A percentile compares a stretch with the other conserved stretches of the same genome.
phyloP scores from a whole-genome alignment of 1,284 basidiomycete genomes.

The Waitea zeae region DNA sequence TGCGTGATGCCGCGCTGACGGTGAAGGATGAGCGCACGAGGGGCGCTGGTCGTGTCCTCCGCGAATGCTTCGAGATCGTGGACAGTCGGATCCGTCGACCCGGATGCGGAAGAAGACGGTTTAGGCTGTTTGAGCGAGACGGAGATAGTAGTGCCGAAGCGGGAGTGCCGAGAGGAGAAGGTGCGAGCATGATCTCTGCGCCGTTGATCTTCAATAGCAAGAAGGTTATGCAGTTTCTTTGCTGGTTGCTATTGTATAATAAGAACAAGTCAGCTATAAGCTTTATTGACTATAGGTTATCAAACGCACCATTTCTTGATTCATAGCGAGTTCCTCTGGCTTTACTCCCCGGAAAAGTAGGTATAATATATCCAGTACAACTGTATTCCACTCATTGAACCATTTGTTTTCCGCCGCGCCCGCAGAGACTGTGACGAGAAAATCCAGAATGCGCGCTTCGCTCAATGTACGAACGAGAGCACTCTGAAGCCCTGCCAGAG shows the following conservation, averaged over 20 bases:
- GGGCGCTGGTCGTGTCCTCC: conserved; percentile 2
- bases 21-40: conserved; percentile 59
- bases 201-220: conserved; percentile 51
- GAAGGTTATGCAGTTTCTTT: conserved; percentile 48
- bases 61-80: conserved; percentile 9
- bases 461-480: conserved; percentile 57
- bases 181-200: conserved; percentile 40
- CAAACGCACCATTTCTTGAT: conserved; percentile 48
- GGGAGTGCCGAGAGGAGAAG: conserved; percentile 71
- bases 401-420: conserved; percentile 59
- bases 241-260: conserved; percentile 56
- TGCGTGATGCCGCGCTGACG: conserved; percentile 65
- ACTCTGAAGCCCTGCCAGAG: conserved; percentile 62
- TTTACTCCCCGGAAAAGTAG: conserved; percentile 68
- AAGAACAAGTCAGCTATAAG: conserved; percentile 5
- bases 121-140: conserved; percentile 50
- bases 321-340: conserved; percentile 39
- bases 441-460: conserved; percentile 57
- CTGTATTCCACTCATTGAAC: conserved; percentile 71
- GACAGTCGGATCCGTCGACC: too few species aligned
- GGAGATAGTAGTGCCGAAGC: conserved; percentile 85
- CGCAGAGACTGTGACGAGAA: conserved; percentile 71
- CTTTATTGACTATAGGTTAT: conserved; percentile 3
- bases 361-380: conserved; percentile 82
- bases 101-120: conserved; percentile 12